Evolutionary conservation across 768 basidiomycete species (phyloP), one percentile per base, ranked within the genome.

Genomic region (Antrodiella citrinella): DNA sequence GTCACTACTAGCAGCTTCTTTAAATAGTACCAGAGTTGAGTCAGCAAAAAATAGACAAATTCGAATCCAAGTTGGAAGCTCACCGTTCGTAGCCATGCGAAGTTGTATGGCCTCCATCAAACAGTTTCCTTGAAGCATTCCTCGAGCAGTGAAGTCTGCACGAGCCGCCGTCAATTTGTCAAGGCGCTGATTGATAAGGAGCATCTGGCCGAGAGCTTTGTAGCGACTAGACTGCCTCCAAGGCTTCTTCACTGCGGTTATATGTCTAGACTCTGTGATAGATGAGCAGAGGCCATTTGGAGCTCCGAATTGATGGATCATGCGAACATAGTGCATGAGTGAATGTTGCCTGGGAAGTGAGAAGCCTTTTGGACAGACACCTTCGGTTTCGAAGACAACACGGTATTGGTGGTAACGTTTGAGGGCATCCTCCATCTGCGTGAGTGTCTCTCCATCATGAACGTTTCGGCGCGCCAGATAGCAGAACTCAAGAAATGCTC

Each of bases 351-450:
- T 45, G 4, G 55, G 59, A 3, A 60, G 51, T 3, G 51, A 53
- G 41, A 56, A 53, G 7, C 57, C 54, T 23, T 51, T 47, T 1
- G 40, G 26, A 2, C 54, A 50, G 22, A 53, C 48, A 13, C 51
- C 53, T 2, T 9, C 5, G 20, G 19, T 39, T 3, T 38, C 23
- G 38, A 59, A 72, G 19, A 70, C 54, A 2, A 53, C 19, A 0
- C 65, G 64, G 15, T 58, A 54, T 13, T 57, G 24, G 38, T 71
- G 67, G 47, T 68, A 72, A 2, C 46, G 26, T 5, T 23, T 49
- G 22, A 70, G 57, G 3, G 57, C 51, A 3, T 49, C 50, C 19
- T 62, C 19, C 4, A 65, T 45, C 0, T 23, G 26, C 0, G 4
- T 41, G 4, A 65, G 49, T 2, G 50, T 56, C 15, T 43, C 26